Evolutionary conservation across 2,329 filamentous ascomycete genomes (phyloP).

Genomic region (Penicillium sp.): DNA sequence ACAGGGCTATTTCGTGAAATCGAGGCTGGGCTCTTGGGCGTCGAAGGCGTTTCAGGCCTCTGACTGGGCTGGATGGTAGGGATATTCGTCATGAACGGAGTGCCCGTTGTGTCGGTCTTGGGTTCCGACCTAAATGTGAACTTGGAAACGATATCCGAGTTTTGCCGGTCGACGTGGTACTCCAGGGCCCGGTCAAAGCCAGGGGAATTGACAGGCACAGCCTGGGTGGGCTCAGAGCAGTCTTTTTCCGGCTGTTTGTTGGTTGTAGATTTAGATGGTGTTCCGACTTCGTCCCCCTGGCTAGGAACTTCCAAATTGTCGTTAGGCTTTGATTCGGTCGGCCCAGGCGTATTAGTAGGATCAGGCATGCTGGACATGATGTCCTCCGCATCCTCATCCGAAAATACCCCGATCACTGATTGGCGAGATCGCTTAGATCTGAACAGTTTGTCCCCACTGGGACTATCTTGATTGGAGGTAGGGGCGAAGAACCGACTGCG

Average conservation of each 20-base stretch:
- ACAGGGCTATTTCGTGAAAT: conserved; percentile 11
- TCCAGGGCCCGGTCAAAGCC: conserved; percentile 37
- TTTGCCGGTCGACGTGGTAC: conserved; percentile 39
- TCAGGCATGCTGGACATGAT: conserved; percentile 51
- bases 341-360: conserved; percentile 13
- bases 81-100: conserved; percentile 8
- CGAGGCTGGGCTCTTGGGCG: conserved; percentile 13
- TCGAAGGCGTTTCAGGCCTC: conserved; percentile 1
- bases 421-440: conserved; percentile 45
- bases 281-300: neutral
- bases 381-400: conserved; percentile 55
- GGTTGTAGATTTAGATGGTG: neutral
- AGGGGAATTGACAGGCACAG: conserved; percentile 3
- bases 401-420: conserved; percentile 52
- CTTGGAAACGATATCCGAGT: conserved; percentile 36
- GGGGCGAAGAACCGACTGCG: conserved; percentile 53
- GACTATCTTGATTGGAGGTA: conserved; percentile 37
- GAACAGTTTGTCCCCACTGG: conserved; percentile 38
- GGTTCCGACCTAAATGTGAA: conserved; percentile 33
- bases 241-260: neutral
- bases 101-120: neutral
- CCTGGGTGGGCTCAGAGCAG: neutral
- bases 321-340: neutral
- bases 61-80: conserved; percentile 13
- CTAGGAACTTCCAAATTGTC: neutral